Percentiles rank a stretch among this genome's conserved stretches.
Conservation (phyloP, 2,329 filamentous ascomycete genomes). For the Penicillium hesseltinei region DNA sequence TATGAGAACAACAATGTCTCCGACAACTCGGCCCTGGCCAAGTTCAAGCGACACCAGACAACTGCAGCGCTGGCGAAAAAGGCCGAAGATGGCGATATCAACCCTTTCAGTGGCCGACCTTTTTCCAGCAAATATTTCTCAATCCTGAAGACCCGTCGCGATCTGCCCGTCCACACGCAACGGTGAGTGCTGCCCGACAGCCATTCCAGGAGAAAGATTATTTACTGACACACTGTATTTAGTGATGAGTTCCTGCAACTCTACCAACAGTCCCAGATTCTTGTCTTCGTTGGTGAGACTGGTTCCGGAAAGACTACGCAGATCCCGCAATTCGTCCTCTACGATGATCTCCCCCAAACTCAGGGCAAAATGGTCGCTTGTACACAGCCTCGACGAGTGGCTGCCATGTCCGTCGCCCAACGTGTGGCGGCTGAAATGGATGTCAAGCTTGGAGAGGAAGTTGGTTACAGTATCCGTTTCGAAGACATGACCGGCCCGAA, state of each 20-base stretch:
- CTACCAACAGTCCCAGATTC: conserved; percentile 91
- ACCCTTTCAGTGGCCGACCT: conserved; percentile 77
- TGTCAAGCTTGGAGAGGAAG: conserved; percentile 85
- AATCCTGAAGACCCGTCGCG: conserved; percentile 79
- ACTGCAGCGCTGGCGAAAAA: conserved; percentile 70
- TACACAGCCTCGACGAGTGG: conserved; percentile 95
- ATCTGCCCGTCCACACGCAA: conserved; percentile 89
- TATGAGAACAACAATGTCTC: conserved; percentile 50
- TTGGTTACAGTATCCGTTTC: conserved; percentile 98
- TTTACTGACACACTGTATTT: conserved; percentile 8
- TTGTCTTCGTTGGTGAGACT: conserved; percentile 98
- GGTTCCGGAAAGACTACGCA: conserved; percentile 99
- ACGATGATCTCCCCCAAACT: conserved; percentile 87
- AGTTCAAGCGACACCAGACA: conserved; percentile 74
- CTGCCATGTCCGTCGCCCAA: conserved; percentile 97
- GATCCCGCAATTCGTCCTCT: conserved; percentile 97
- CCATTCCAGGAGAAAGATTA: not conserved
- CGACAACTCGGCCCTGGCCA: conserved; percentile 55
- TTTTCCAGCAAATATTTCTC: conserved; percentile 84
- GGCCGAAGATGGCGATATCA: conserved; percentile 76
- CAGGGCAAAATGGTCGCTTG: conserved; percentile 90
- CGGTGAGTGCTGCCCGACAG: conserved; percentile 53
- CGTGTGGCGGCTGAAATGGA: conserved; percentile 98
- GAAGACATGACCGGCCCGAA: conserved; percentile 88
- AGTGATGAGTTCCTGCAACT: conserved; percentile 89